Base-by-base conservation (phyloP, 1,284 basidiomycete species). In the Rhodotorula sp. region DNA sequence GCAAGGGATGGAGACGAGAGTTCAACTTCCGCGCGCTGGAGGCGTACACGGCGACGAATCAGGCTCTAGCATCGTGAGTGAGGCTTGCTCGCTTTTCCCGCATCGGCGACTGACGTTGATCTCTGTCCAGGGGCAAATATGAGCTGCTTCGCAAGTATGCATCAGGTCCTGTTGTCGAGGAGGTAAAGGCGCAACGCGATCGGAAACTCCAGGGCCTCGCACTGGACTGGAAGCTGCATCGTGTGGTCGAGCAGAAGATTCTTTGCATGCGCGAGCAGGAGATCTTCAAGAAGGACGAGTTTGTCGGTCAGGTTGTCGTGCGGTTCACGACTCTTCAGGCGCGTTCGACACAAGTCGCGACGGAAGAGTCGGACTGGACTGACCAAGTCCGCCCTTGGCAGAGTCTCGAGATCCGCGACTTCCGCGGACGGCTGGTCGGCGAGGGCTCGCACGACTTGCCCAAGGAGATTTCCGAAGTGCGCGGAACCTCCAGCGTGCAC, bases 161-260 rank as follows among this genome's bases (percentile, higher is more conserved):
- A 20, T 61, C 66, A 13, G 47, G 30, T 29, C 44, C 59, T 29
- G 69, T 74, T 10, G 55, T 71, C 52, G 72, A 74, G 29, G 49
- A 53, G 36, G 47, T 74, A 66, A 74, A 74, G 62, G 52, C 64
- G 19, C 69, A 71, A 36, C 72, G 72, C n/a, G 58, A 66, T 13
- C 56, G 65, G 4, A 65, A 66, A 24, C 36, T 70, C 27, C 63
- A 63, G 32, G 71, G 71, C 4, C 29, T 74, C 24, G 54, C 64
- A n/a, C 58, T 74, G 54, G 67, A 61, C 53, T 74, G 72, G 72
- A 71, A 74, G 69, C 51, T 74, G 58, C 72, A 74, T 67, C 55
- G 64, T 32, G 64, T 69, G 29, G 55, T 68, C 39, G 54, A 63
- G 62, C 69, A 68, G 56, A 30, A 56, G 32, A 30, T 60, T 17